Evolutionary conservation across 2,329 filamentous ascomycete species (phyloP), one percentile per base, ranked within the genome.

Genomic region (Aspergillus pseudonomiae): DNA sequence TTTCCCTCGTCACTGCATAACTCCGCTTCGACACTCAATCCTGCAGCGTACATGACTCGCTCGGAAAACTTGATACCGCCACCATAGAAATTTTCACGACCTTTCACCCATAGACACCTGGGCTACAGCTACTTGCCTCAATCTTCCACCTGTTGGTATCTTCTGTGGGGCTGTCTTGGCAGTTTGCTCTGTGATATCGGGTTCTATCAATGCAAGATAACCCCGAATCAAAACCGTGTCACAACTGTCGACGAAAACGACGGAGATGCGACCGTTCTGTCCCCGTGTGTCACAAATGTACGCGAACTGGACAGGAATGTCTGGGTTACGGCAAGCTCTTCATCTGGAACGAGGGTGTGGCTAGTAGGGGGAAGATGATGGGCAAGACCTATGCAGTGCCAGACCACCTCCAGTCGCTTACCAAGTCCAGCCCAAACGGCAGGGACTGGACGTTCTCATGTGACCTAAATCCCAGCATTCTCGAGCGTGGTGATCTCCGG

Each of bases 311-410:
- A 1, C 36, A 61, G 14, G 65, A 65, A 46, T 67, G 63, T 32
- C 60, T 62, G 3, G 65, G 65, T 9, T 66, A 66, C 28, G 65
- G 57, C 24, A 63, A 60, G 41, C 39, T 65, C 6, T 55, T 66
- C n/a, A 30, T 64, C 12, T 66, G 65, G 63, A 63, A 61, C 19
- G 12, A 63, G 9, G 65, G 65, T 4, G 57, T 66, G 6, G 63
- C 65, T 1, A 66, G 65, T 46, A 48, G 65, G 39, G 65, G 65
- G 14, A 66, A 63, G 58, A 64, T 65, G 65, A 65, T 64, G 65
- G 65, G 63, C 5, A 62, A 63, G 57, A 63, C 63, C 10, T 65
- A 24, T 46, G 11, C 43, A 46, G 24, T 4, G 43, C 43, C 43
- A 24, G 11, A 41, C 9, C 19, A 41, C 5, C 34, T 45, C 43